A percentile compares a stretch with the other conserved stretches of the same genome.
Conservation (phyloP, 495 filamentous ascomycete species). For the Penicillium verhagenii region DNA sequence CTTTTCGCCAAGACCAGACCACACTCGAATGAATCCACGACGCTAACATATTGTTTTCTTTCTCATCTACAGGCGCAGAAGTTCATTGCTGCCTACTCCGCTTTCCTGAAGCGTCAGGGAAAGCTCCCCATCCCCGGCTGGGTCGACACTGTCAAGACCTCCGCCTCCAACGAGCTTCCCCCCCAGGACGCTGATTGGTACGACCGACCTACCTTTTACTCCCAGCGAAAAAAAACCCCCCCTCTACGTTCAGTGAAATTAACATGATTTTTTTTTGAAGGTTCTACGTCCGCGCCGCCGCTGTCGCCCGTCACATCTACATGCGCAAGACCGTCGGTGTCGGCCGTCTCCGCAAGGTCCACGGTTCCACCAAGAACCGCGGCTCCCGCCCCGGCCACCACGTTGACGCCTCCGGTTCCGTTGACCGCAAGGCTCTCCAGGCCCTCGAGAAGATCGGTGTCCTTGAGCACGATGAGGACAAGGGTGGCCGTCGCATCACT, state of each 20-base stretch:
- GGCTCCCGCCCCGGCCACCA: conserved; percentile 88
- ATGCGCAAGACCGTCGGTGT: conserved; percentile 99
- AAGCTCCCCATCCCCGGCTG: conserved; percentile 98
- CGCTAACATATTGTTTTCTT: conserved; percentile 26
- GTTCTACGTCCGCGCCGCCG: conserved; percentile 97
- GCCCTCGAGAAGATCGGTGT: conserved; percentile 98
- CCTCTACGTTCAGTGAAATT: conserved; percentile 1
- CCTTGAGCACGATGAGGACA: conserved; percentile 92
- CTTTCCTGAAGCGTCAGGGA: conserved; percentile 98
- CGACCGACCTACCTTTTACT: conserved; percentile 12
- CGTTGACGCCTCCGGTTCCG: conserved; percentile 89
- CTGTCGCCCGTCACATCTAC: conserved; percentile 97
- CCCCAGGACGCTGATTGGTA: conserved; percentile 95
- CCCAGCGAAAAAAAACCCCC: too few relatives aligned
- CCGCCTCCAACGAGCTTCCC: conserved; percentile 90
- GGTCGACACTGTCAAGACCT: conserved; percentile 99
- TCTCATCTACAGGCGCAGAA: conserved; percentile 69
- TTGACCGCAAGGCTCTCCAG: conserved; percentile 96
- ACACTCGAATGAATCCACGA: conserved; percentile 9
- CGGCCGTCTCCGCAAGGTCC: conserved; percentile 84
- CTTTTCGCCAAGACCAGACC: conserved; percentile 1
- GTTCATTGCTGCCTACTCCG: conserved; percentile 92
- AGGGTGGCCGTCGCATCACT: conserved; percentile 95
- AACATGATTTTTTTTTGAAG: conserved; percentile 33
- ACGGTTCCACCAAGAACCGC: conserved; percentile 96